Evolutionary conservation across 495 filamentous ascomycete genomes (phyloP).

Genomic region (Parachaetomium inaequale): DNA sequence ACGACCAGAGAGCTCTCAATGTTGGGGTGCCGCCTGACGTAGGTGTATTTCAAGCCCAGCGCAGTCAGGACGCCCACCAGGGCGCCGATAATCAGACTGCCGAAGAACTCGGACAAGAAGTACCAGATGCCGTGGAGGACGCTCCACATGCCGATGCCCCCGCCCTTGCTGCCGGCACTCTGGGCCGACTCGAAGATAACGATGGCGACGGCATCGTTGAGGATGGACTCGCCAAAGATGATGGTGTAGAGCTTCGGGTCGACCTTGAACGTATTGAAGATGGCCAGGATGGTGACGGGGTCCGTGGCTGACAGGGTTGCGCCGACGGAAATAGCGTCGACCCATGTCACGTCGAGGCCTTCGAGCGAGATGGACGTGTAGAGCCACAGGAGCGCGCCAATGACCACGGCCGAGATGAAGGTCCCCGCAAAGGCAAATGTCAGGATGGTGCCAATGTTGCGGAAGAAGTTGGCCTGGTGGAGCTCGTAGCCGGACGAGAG

Average conservation of each 20-base stretch:
- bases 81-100: conserved; percentile 84
- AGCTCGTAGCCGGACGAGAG: conserved; percentile 95
- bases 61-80: conserved; percentile 82
- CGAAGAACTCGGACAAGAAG: conserved; percentile 94
- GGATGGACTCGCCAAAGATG: conserved; percentile 96
- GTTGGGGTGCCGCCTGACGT: conserved; percentile 84
- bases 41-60: conserved; percentile 86
- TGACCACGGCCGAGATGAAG: conserved; percentile 91
- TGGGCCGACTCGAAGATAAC: conserved; percentile 98
- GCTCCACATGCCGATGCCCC: conserved; percentile 65
- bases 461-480: conserved; percentile 97
- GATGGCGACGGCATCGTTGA: conserved; percentile 97
- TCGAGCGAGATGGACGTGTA: conserved; percentile 86
- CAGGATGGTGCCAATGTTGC: conserved; percentile 94
- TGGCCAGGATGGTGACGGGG: conserved; percentile 94
- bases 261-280: conserved; percentile 98
- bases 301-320: conserved; percentile 96
- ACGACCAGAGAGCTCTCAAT: conserved; percentile 95
- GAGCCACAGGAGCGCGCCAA: conserved; percentile 79
- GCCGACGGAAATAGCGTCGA: conserved; percentile 93
- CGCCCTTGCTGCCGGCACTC: conserved; percentile 63
- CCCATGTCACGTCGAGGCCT: conserved; percentile 77
- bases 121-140: conserved; percentile 87
- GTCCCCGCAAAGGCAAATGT: conserved; percentile 99
- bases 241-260: conserved; percentile 97